Base-by-base conservation (phyloP, 1,284 basidiomycete genomes). In the Coniferiporia sulphurascens region DNA sequence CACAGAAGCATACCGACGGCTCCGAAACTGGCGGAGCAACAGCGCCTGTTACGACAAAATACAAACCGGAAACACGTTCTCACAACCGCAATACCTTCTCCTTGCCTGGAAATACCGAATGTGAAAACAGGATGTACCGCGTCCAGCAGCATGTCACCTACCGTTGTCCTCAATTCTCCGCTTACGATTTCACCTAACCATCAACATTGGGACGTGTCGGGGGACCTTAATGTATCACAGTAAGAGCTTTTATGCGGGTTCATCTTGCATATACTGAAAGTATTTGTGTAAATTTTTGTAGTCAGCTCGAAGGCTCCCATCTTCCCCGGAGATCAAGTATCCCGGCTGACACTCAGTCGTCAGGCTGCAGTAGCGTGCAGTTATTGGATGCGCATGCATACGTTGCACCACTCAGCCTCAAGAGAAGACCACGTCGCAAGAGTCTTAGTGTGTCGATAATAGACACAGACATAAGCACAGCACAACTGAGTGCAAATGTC, bases 351-450 rank as follows among this genome's bases (percentile, higher is more conserved):
- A 36, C 9, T 48, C 35, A 48, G 36, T 48, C 43, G 43, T 55
- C 53, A 19, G 43, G 46, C 8, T 19, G 15, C 4, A 21, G 7
- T 21, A 34, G 13, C 6, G 13, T 36, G 21, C 1, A 22, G 41
- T n/a, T 44, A 35, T 22, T 34, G 17, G 7, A 7, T 8, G 52
- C 55, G 32, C n/a, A 36, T 3, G 35, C 38, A 27, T 35, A 44
- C n/a, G 60, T 61, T 17, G 48, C 60, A 5, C 60, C 60, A 12
- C 46, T 61, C 2, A 61, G 56, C 36, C 44, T 61, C 49, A 56
- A 57, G 38, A 46, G 35, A 6, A 41, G 55, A n/a, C 27, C 36
- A 5, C 55, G 41, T 13, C 55, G 60, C 36, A 61, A 52, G 48
- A 61, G 60, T 43, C 55, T 48, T 17, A 61, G 60, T 27, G 34